These are phyloP conservation scores for Parafenestella ontariensis DNA, from an alignment of 2,329 filamentous ascomycete genomes.

Conservation along the genomic window DNA sequence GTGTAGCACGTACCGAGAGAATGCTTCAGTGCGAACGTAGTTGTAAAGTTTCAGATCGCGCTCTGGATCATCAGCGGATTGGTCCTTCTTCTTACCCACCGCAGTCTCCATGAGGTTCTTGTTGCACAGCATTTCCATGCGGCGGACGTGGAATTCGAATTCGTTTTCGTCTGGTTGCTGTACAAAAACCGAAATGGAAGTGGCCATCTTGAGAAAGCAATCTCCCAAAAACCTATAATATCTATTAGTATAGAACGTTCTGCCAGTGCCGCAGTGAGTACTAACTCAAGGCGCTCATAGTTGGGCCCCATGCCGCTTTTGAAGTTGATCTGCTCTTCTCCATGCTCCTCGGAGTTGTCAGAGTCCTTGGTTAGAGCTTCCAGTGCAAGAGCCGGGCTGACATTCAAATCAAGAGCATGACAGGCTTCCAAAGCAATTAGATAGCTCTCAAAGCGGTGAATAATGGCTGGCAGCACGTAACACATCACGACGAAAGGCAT, in stretches of 20 bases:
- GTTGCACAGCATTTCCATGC: constrained; percentile 93
- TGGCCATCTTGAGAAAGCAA: constrained; percentile 93
- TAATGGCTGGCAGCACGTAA: constrained; percentile 80
- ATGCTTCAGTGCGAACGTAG: constrained; percentile 82
- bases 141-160: constrained; percentile 85
- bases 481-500: constrained; percentile 73
- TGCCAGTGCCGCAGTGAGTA: too few relatives aligned
- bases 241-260: too few relatives aligned
- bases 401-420: constrained; percentile 66
- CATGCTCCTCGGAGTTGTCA: constrained; percentile 79
- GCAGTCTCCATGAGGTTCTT: constrained; percentile 84
- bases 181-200: constrained; percentile 84
- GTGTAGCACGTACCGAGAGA: constrained; percentile 66
- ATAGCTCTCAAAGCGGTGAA: constrained; percentile 81
- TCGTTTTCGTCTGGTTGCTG: constrained; percentile 80
- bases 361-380: constrained; percentile 94
- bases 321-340: constrained; percentile 72
- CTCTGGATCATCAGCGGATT: constrained; percentile 46
- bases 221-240: constrained; percentile 94
- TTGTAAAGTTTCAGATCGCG: constrained; percentile 66
- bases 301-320: constrained; percentile 90
- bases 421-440: constrained; percentile 82
- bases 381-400: constrained; percentile 74
- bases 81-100: constrained; percentile 44
- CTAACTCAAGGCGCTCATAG: constrained; percentile 93